Base-by-base conservation (phyloP, 176 grass and related monocot genomes). In the Oryza nivara region DNA sequence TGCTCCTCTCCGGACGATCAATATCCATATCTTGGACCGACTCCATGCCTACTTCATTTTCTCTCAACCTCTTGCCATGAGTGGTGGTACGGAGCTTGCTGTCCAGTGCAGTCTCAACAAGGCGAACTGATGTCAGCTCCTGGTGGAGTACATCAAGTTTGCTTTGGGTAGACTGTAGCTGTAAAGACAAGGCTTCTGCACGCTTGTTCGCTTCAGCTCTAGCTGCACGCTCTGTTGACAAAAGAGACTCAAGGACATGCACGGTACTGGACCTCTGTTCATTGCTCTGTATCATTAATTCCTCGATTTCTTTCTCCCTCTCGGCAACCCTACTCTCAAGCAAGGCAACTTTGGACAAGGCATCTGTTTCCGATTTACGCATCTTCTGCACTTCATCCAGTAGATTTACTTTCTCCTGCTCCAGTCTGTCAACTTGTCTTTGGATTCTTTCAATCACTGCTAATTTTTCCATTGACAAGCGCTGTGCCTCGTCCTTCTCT, bases 141-240 rank as follows among this genome's bases (percentile, higher is more conserved):
- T 96, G 94, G 44, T 96, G 94, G 79, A 96, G 94, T 41, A 85
- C 65, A 82, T 96, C 94, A 45, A 96, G 84, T 91, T 91, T 96
- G 70, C 94, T 81, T 84, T 96, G 94, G 54, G 94, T 80, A n/a
- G 89, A 86, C 73, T 96, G 94, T 70, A 96, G 71, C 43, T 96
- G 91, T 44, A 96, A 81, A 11, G 94, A 96, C 47, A 96, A 75
- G 30, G 76, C 86, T 66, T 96, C 94, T 38, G 94, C 88, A 64
- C 91, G 86, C 44, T 80, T 85, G 76, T 89, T 91, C 19, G 94
- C 94, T 79, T 93, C 94, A 54, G 88, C 80, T 87, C 81, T 79
- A 77, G 94, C 88, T 44, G 78, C 65, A 54, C 94, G 88, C 83
- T 96, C 94, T 16, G 94, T 91, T 72, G 83, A 77, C 78, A 96